These are phyloP conservation scores for Clavariopsis aquatica DNA, from an alignment of 495 filamentous ascomycete genomes.

Conservation along the genomic window DNA sequence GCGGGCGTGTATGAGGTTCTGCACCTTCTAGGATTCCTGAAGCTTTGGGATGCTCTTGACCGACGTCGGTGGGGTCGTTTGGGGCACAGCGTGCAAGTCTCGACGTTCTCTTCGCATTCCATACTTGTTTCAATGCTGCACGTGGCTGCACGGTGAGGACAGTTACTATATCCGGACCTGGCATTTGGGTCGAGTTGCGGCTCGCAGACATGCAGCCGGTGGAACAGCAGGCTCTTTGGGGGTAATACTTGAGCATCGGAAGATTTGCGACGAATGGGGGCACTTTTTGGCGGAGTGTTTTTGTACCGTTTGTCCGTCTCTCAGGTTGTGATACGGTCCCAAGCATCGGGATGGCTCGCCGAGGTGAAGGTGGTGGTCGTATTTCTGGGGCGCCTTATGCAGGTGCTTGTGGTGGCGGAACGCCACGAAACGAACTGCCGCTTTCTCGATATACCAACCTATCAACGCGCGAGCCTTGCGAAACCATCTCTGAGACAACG, in stretches of 20 bases:
- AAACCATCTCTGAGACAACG: background rate
- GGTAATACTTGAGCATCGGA: conserved; percentile 16
- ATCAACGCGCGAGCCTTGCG: background rate
- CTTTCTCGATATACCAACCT: background rate
- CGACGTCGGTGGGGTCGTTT: conserved; percentile 1
- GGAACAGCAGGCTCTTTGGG: background rate
- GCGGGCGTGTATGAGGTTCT: conserved; percentile 1
- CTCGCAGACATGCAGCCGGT: conserved; percentile 15
- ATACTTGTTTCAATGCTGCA: conserved; percentile 6
- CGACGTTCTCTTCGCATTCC: conserved; percentile 23
- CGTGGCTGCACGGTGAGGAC: background rate
- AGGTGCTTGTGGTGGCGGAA: background rate
- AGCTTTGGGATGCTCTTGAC: background rate
- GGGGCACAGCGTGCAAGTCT: background rate
- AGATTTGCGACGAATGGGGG: conserved; percentile 19
- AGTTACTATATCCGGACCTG: conserved; percentile 20
- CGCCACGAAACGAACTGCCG: background rate
- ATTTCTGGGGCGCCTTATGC: background rate
- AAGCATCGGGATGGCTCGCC: background rate
- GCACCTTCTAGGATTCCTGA: conserved; percentile 3
- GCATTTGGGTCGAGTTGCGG: conserved; percentile 23
- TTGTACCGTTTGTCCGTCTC: conserved; percentile 16
- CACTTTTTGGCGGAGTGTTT: background rate
- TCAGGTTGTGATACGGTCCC: background rate
- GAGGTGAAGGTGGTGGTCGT: conserved; percentile 5